Base-by-base conservation (phyloP, 768 basidiomycete species). In the Glaciozyma martinii region DNA sequence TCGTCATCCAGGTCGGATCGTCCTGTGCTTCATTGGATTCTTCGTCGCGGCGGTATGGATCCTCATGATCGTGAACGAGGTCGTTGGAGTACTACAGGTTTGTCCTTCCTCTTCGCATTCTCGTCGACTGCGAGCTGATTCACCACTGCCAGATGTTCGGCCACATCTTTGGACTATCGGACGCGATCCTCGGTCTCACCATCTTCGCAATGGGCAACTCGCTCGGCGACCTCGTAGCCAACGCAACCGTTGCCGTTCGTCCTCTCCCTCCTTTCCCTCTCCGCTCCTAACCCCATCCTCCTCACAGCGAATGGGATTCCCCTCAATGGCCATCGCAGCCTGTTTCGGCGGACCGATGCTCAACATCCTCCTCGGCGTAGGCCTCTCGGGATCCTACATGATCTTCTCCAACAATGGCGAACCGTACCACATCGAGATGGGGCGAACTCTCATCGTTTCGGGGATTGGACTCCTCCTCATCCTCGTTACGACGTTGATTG, bases 171-270 rank as follows among this genome's bases (percentile, higher is more conserved):
- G 94, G 93, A 4, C 81, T 99, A 30, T 95, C 92, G 21, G 93
- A 98, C 74, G 92, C 95, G 52, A 94, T 99, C 74, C 89, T 99
- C 62, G 94, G 94, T 18, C 78, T 99, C 49, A 97, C 94, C 1
- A 87, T 99, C 65, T 99, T 99, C 69, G 95, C 94, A 1, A 82
- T 97, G 33, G 94, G 95, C 30, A 98, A 98, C 76, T 94, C 90
- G 19, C 82, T 95, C 7, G 94, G 93, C 0, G 95, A 99, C 77
- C 83, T 97, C 27, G 93, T 99, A 9, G 94, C 95, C 27, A 97
- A 98, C 77, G 89, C 90, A 80, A 91, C 88, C 59, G 90, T 98
- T 15, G 94, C 94, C 27, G 88, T 66, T 15, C 5, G 65, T 56
- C 37, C 40, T 9, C 37, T 46, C 23, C 23, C 44, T 21, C 21